phyloP scores from a whole-genome alignment of 805 yeast genomes.

The Candida incommunis region DNA sequence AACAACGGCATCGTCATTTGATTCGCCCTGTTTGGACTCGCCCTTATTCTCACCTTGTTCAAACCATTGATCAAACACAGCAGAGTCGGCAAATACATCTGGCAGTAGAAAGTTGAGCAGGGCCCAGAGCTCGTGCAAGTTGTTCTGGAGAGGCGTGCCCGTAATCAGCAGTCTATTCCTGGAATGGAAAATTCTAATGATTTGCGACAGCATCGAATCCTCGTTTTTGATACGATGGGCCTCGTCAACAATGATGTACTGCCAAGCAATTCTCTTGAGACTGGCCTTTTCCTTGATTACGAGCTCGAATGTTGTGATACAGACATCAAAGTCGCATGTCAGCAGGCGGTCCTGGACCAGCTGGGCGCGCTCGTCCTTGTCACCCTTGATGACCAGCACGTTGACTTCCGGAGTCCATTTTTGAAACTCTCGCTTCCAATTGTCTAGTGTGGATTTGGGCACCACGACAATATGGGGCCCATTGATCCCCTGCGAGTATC shows the following conservation, averaged over 20 bases:
- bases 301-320: slow-evolving; percentile 85
- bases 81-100: slow-evolving; percentile 89
- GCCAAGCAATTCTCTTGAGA: slow-evolving; percentile 78
- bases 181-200: slow-evolving; percentile 77
- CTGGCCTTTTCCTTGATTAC: slow-evolving; percentile 76
- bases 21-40: slow-evolving; percentile 21
- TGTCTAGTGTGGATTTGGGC: slow-evolving; percentile 90
- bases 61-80: slow-evolving; percentile 87
- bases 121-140: slow-evolving; percentile 94
- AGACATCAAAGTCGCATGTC: slow-evolving; percentile 71
- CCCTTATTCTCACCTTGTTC: slow-evolving; percentile 21
- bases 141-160: slow-evolving; percentile 93
- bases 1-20: slow-evolving; percentile 44
- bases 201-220: slow-evolving; percentile 78
- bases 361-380: slow-evolving; percentile 57
- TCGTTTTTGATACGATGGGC: slow-evolving; percentile 96
- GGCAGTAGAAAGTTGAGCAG: slow-evolving; percentile 78
- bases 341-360: slow-evolving; percentile 46
- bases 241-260: slow-evolving; percentile 85
- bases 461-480: slow-evolving; percentile 90
- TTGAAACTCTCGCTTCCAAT: slow-evolving; percentile 89
- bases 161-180: slow-evolving; percentile 76
- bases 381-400: slow-evolving; percentile 74
- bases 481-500: slow-evolving; percentile 59
- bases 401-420: slow-evolving; percentile 93